Evolutionary conservation across 768 basidiomycete species (phyloP), one percentile per base, ranked within the genome.

Genomic region (Leccinum pellstonianum): DNA sequence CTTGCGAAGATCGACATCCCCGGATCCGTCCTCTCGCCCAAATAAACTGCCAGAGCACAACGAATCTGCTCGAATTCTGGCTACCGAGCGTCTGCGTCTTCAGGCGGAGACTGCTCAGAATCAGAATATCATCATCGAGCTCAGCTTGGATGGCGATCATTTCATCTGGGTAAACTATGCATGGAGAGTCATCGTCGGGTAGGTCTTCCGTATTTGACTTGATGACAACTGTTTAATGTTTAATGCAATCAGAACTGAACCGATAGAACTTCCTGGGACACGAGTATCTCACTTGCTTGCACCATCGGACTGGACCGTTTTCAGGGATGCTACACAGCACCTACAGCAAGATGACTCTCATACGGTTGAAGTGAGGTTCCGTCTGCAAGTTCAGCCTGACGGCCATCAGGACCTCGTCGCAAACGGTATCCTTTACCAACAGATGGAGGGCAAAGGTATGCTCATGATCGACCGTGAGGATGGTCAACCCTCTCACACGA

Each of bases 381-480:
- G 87, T 57, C 83, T 99, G 51, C 86, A 87, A 66, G 83, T 96
- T 46, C 83, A 88, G 63, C 83, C 87, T 3, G 83, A 80, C 27
- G 53, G 61, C 8, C 83, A 85, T 57, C 77, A 78, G 48, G 88
- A 90, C 46, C 80, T 83, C 25, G 78, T 80, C 23, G 68, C 76
- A 17, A 80, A 80, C 41, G 71, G 75, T 10, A 74, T 76, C 7
- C 79, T 89, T 29, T 91, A 85, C 73, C 90, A 93, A 72, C 86
- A 84, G 65, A 94, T 98, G 88, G 95, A 98, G 69, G 97, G 92
- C 31, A 96, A 96, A 71, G 97, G 97, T 17, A 98, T 99, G 97
- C 84, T 98, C 67, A 95, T 98, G 87, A 83, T 92, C 60, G 95
- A 98, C 77, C 86, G 95, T 33, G 86, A 94, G 70, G 89, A 88